A percentile compares a stretch with the other conserved stretches of the same genome.
phyloP scores from a whole-genome alignment of 371 early-diverging fungal genomes.

The Mucor racemosus region DNA sequence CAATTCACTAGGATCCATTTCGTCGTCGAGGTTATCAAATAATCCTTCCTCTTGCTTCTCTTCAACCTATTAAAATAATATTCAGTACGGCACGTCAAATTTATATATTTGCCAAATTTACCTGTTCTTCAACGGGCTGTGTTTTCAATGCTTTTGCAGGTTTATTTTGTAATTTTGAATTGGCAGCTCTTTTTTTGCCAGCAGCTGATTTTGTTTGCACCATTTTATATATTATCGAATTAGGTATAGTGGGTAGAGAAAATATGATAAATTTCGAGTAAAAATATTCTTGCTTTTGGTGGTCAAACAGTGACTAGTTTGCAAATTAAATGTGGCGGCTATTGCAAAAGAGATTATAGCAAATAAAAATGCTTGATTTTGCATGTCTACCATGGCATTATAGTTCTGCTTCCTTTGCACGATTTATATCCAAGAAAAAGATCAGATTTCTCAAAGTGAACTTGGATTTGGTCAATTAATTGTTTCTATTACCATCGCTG shows the following conservation, averaged over 20 bases:
- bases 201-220: slow-evolving; percentile 2
- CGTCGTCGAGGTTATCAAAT: slow-evolving; percentile 49
- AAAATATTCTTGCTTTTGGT: background rate
- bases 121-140: slow-evolving; percentile 3
- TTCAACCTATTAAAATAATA: background rate
- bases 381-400: no score
- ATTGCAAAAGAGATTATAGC: background rate
- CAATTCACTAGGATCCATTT: slow-evolving; percentile 38
- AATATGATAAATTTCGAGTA: background rate
- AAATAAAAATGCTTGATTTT: background rate
- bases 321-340: background rate
- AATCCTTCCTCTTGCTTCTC: slow-evolving; percentile 28
- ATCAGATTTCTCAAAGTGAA: no score
- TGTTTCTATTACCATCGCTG: no score
- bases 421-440: no score
- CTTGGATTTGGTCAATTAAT: no score
- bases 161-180: slow-evolving; percentile 13
- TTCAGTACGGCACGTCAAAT: background rate
- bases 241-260: background rate
- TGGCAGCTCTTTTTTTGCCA: slow-evolving; percentile 22
- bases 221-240: slow-evolving; percentile 6
- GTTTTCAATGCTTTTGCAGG: slow-evolving; percentile 15
- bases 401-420: no score
- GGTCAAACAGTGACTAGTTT: background rate
- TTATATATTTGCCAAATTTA: background rate